phyloP scores from a whole-genome alignment of 2,329 filamentous ascomycete genomes.

The Venturia asperata region DNA sequence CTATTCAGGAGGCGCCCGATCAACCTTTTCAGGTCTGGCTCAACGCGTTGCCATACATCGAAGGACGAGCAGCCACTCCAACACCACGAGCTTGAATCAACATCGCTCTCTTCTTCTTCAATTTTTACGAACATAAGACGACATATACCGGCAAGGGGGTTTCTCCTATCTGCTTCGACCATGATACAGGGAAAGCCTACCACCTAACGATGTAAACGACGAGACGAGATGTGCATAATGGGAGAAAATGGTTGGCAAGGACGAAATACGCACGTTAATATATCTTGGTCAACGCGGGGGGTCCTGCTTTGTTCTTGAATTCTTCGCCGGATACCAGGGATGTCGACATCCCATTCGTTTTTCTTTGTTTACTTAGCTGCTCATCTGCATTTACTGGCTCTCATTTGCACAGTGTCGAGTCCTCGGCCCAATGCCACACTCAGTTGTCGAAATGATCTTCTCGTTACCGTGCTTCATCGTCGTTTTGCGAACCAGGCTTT shows the following conservation, averaged over 20 bases:
- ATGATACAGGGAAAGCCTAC: too few species aligned
- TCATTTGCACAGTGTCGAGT: not conserved
- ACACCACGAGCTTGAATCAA: not conserved
- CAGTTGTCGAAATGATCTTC: too few species aligned
- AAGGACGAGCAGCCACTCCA: conserved; percentile 16
- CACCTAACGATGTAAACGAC: not conserved
- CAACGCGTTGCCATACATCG: conserved; percentile 19
- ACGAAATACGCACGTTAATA: not conserved
- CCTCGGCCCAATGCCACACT: not conserved
- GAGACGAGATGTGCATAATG: not conserved
- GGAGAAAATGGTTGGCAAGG: not conserved
- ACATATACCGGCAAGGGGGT: not conserved
- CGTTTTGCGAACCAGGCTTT: too few species aligned
- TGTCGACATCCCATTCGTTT: not conserved
- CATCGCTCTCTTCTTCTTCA: not conserved
- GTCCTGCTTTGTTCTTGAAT: not conserved
- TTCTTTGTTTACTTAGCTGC: not conserved
- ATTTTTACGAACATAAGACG: not conserved
- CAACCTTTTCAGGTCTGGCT: conserved; percentile 19
- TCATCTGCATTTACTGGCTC: not conserved
- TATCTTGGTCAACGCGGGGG: not conserved
- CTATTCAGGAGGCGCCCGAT: conserved; percentile 16
- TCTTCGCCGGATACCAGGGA: conserved; percentile 4
- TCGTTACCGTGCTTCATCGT: too few species aligned
- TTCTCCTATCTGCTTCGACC: not conserved